Conservation (phyloP, 768 basidiomycete species). For the Sarcodon sp. region DNA sequence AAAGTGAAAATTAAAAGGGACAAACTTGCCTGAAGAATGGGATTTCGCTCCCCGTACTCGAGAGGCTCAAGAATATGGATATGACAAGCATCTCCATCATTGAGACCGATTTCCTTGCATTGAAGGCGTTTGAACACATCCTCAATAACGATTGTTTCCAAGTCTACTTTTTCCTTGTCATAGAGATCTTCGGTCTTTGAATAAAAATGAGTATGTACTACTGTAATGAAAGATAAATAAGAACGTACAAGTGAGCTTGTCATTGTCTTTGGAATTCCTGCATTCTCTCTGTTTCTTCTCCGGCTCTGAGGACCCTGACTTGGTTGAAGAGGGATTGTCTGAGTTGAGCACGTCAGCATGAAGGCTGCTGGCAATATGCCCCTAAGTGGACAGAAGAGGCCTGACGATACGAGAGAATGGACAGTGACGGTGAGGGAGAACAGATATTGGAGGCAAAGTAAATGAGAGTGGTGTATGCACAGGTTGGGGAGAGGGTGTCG, state of each 20-base stretch:
- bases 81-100: constrained; percentile 61
- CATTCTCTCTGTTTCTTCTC: constrained; percentile 67
- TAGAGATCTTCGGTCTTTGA: constrained; percentile 89
- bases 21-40: constrained; percentile 65
- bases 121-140: constrained; percentile 96
- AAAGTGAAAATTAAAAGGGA: not conserved
- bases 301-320: constrained; percentile 7
- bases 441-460: too few relatives aligned
- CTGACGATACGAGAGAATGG: not conserved
- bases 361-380: constrained; percentile 53
- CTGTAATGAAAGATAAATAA: constrained; percentile 75
- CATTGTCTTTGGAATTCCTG: constrained; percentile 65
- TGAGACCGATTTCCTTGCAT: constrained; percentile 74
- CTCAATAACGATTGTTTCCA: constrained; percentile 93
- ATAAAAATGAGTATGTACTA: constrained; percentile 41
- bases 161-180: constrained; percentile 98
- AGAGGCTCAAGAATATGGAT: constrained; percentile 89
- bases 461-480: too few relatives aligned
- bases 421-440: too few relatives aligned
- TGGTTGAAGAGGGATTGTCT: constrained; percentile 26
- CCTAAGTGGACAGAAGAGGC: constrained; percentile 27
- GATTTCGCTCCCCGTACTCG: constrained; percentile 80
- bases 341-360: constrained; percentile 13
- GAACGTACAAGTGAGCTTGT: constrained; percentile 66
- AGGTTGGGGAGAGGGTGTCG: too few relatives aligned